Evolutionary conservation across 2,329 filamentous ascomycete genomes (phyloP).

Genomic region (Epicoccum nigrum): DNA sequence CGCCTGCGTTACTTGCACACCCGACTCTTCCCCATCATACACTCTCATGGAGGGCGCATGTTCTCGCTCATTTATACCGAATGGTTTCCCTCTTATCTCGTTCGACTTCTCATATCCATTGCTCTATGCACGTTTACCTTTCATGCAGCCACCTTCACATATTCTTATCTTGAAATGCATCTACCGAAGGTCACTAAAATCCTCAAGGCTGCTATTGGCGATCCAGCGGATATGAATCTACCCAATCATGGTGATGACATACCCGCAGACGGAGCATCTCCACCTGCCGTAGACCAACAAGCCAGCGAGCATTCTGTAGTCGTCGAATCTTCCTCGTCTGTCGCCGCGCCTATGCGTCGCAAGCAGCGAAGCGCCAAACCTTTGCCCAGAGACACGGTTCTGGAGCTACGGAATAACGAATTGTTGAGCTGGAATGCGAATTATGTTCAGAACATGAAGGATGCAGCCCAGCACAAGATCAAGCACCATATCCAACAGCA

Average conservation of each 20-base stretch:
- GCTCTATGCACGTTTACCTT: not conserved
- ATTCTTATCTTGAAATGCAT: no score
- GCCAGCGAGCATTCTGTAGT: conserved; percentile 25
- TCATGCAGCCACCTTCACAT: no score
- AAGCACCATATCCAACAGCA: conserved; percentile 50
- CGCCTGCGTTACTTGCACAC: not conserved
- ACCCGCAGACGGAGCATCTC: conserved; percentile 38
- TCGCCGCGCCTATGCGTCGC: conserved; percentile 51
- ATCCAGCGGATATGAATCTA: conserved; percentile 40
- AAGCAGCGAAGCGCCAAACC: conserved; percentile 46
- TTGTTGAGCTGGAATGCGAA: conserved; percentile 63
- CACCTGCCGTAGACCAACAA: conserved; percentile 21
- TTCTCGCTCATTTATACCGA: not conserved
- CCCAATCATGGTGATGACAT: conserved; percentile 44
- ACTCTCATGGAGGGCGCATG: conserved; percentile 1
- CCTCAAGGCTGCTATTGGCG: conserved; percentile 26
- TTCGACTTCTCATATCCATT: no score
- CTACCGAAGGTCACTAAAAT: conserved; percentile 17
- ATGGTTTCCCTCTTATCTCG: no score
- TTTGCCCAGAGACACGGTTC: conserved; percentile 56
- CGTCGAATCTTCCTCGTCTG: conserved; percentile 45
- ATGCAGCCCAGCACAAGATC: conserved; percentile 53
- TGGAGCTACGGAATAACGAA: conserved; percentile 62
- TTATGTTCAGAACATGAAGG: conserved; percentile 67
- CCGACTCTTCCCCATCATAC: conserved; percentile 1